Evolutionary conservation across 2,329 filamentous ascomycete species (phyloP).

Genomic region (Alternaria angustiovoidea): DNA sequence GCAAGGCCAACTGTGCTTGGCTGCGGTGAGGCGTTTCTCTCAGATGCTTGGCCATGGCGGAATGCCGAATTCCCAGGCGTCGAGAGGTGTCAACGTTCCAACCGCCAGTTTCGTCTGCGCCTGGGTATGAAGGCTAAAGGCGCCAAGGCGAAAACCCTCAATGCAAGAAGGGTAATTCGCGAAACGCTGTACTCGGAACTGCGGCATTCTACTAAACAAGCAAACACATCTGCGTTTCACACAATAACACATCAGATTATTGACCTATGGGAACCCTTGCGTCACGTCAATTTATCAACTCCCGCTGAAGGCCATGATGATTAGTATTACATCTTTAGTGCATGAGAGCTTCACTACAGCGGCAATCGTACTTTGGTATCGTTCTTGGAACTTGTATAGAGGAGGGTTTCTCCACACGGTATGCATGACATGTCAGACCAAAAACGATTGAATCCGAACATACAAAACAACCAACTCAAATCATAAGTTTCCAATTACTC

Average conservation of each 20-base stretch:
- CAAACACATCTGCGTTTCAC: background rate
- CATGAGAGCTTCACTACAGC: background rate
- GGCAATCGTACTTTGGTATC: background rate
- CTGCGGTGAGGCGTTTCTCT: constrained; percentile 30
- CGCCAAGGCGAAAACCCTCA: constrained; percentile 29
- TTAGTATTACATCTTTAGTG: too few relatives aligned
- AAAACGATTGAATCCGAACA: background rate
- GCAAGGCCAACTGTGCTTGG: constrained; percentile 32
- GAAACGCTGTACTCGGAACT: constrained; percentile 16
- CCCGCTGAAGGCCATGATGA: background rate
- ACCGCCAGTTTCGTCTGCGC: constrained; percentile 26
- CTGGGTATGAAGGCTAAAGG: constrained; percentile 19
- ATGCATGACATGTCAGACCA: background rate
- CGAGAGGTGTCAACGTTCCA: constrained; percentile 24
- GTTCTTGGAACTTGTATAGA: background rate
- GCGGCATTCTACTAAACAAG: background rate
- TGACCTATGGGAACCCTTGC: background rate
- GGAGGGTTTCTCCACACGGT: background rate
- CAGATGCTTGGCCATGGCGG: constrained; percentile 24
- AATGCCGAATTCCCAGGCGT: constrained; percentile 9
- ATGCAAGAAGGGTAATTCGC: constrained; percentile 20
- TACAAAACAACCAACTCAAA: constrained; percentile 15
- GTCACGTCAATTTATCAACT: background rate
- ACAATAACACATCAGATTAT: background rate
- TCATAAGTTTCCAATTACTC: background rate